These are phyloP conservation scores for Microsporum audouinii DNA, from an alignment of 2,329 filamentous ascomycete genomes.

Conservation along the genomic window DNA sequence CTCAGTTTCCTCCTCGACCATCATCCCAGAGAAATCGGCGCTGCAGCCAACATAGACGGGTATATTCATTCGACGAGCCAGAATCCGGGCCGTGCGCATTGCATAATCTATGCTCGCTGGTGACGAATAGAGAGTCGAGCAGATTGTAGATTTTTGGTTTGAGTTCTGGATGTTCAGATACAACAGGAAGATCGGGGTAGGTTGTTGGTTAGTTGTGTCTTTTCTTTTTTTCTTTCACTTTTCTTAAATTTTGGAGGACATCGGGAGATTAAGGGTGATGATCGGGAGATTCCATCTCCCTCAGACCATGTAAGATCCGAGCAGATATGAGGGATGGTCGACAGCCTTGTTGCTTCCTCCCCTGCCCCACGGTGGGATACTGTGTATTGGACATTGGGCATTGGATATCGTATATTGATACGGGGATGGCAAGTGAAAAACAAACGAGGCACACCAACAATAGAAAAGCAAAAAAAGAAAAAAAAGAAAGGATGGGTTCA, in stretches of 20 bases:
- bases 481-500: conserved; percentile 17
- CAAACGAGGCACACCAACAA: background rate
- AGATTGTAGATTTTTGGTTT: conserved; percentile 48
- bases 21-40: conserved; percentile 67
- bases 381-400: background rate
- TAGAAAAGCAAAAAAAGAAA: background rate
- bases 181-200: background rate
- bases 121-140: conserved; percentile 61
- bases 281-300: background rate
- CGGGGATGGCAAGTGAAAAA: background rate
- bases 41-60: conserved; percentile 90
- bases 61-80: conserved; percentile 59
- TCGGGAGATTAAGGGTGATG: background rate
- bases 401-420: background rate
- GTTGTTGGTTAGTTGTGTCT: background rate
- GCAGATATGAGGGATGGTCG: background rate
- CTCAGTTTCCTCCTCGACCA: conserved; percentile 88
- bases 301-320: background rate
- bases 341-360: background rate
- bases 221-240: background rate
- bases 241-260: background rate
- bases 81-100: conserved; percentile 67
- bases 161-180: conserved; percentile 23
- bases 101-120: conserved; percentile 76
- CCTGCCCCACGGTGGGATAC: background rate